Evolutionary conservation across 352 stramenopile species (phyloP), one percentile per base, ranked within the genome.

Genomic region (Blastocystis sp.): DNA sequence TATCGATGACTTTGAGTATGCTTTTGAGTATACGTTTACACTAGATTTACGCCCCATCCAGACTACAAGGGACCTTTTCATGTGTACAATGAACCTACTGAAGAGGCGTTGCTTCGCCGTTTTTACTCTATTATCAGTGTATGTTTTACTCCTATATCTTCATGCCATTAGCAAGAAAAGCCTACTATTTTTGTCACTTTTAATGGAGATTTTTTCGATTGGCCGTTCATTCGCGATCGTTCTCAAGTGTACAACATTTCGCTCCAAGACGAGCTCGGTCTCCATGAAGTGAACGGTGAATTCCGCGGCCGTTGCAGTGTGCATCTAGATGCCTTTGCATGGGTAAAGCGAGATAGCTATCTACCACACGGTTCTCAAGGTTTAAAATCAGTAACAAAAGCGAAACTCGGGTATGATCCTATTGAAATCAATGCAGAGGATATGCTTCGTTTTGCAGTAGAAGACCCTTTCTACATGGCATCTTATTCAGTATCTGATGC

Each of bases 161-260:
- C 94, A 94, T 75, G 91, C 93, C 29, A 2, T 34, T 91, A 95
- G 55, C 94, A 96, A 39, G 90, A 95, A n/a, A 93, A 94, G 66
- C 97, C 97, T 23, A 96, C 99, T 91, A 97, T 99, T 91, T 98
- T 98, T 82, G 97, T 99, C 29, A 99, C 96, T 13, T 99, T 98
- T 92, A 99, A 99, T 93, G 97, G 97, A 59, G 97, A 99, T 90
- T 98, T 97, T 87, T 99, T 99, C 91, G 97, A 99, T 94, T 99
- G 96, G 96, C 96, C 96, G 0, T 99, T 98, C 91, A 92, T 99
- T 26, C 95, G 98, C 37, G 91, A 92, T n/a, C 93, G 97, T 34
- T 94, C 94, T 18, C 92, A 94, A 73, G 80, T 94, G n/a, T 94
- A 98, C 90, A 94, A 93, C 13, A 94, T 98, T 76, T 93, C 97